Conservation (phyloP, 306 rosid species). For the Malus sylvestris region DNA sequence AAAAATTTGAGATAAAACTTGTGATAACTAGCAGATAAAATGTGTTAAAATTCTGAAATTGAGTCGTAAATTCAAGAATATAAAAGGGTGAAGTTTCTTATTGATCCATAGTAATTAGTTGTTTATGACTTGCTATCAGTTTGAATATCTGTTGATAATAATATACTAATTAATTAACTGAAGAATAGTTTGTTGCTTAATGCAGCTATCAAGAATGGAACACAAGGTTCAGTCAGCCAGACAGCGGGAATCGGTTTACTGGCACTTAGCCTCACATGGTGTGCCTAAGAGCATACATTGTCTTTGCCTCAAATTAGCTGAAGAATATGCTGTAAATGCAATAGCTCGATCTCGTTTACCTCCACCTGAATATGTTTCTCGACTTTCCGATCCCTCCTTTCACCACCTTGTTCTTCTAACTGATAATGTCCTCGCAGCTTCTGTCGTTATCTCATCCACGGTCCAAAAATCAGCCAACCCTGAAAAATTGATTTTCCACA, state of each 20-base stretch:
- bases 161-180: not conserved
- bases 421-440: constrained; percentile 86
- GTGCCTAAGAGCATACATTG: constrained; percentile 76
- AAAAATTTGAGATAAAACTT: not conserved
- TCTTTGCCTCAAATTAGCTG: constrained; percentile 75
- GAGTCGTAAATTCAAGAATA: not conserved
- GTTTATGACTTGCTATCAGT: not conserved
- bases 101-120: not conserved
- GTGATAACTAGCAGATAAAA: not conserved
- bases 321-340: constrained; percentile 81
- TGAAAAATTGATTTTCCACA: constrained; percentile 66
- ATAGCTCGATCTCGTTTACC: constrained; percentile 78
- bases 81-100: not conserved
- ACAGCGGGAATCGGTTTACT: constrained; percentile 64
- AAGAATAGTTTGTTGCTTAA: constrained; percentile 2
- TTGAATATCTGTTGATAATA: not conserved
- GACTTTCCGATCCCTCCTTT: constrained; percentile 60
- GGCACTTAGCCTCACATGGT: constrained; percentile 92
- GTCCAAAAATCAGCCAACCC: constrained; percentile 61
- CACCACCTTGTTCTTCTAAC: constrained; percentile 75
- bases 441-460: constrained; percentile 72
- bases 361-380: constrained; percentile 64
- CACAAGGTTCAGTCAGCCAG: constrained; percentile 62
- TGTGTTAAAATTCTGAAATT: not conserved
- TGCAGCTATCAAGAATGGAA: constrained; percentile 78